Evolutionary conservation across 345 rosid genomes (phyloP), one percentile per base, ranked within the genome.

Genomic region (Limnanthes douglasii): DNA sequence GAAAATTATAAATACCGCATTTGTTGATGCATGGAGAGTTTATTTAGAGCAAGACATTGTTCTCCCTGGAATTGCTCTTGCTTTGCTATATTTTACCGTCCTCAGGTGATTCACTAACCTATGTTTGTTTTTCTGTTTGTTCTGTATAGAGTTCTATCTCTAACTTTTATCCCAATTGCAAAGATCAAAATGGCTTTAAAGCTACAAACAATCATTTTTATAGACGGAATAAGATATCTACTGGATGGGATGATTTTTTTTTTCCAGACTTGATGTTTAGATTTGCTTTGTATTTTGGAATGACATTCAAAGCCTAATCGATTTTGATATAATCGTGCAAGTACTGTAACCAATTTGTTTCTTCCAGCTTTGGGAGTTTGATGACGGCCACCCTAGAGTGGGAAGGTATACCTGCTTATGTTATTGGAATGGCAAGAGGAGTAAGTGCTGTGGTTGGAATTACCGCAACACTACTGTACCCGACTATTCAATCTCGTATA

Each of bases 311-410:
- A n/a, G n/a, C n/a, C n/a, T n/a, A n/a, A n/a, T n/a, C n/a, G n/a
- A n/a, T n/a, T n/a, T n/a, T n/a, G n/a, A n/a, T n/a, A n/a, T n/a
- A n/a, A n/a, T n/a, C n/a, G n/a, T n/a, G n/a, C n/a, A n/a, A n/a
- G n/a, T n/a, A n/a, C n/a, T n/a, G 19, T 20, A 19, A 14, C 10
- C 31, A 11, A 16, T 44, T 29, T 32, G 2, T 6, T 40, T 26
- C 5, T 31, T 50, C 16, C 64, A 86, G 94, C 49, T 78, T 62
- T 19, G 93, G 93, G 38, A 86, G 77, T 25, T 44, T 86, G 60
- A 86, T 86, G 97, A 82, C 82, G 5, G 94, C 97, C 21, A 44
- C 82, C 11, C 49, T 82, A 44, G 70, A 78, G 53, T 75, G 80
- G 93, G 51, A 70, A 63, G 97, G 88, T 5, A 54, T 73, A 58